Evolutionary conservation across 2,329 filamentous ascomycete species (phyloP).

Genomic region (Sordariomycetes sp.): DNA sequence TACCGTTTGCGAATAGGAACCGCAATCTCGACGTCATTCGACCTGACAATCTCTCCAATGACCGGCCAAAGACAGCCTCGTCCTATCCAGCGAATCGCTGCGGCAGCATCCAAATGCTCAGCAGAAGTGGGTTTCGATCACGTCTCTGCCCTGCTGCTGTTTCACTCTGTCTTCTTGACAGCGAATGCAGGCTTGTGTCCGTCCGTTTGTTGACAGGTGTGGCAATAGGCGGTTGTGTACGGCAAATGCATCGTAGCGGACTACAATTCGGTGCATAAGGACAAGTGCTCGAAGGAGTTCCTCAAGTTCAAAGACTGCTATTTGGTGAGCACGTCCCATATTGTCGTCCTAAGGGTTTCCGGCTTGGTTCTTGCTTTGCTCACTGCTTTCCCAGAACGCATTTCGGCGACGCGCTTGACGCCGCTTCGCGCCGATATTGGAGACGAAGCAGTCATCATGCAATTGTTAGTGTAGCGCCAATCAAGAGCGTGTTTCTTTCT

Average conservation of each 20-base stretch:
- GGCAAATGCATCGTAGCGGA: constrained; percentile 85
- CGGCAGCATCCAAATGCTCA: constrained; percentile 41
- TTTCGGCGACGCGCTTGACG: neutral
- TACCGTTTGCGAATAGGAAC: neutral
- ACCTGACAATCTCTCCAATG: constrained; percentile 7
- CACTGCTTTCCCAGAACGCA: neutral
- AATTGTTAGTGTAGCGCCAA: neutral
- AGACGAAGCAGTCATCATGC: neutral
- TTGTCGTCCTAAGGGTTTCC: no score
- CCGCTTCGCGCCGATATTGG: neutral
- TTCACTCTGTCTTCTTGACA: neutral
- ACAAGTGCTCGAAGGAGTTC: constrained; percentile 82
- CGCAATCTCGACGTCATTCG: neutral
- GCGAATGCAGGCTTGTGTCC: neutral
- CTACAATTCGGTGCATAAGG: constrained; percentile 80
- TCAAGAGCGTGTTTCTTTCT: neutral
- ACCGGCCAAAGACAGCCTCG: constrained; percentile 13
- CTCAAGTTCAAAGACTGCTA: constrained; percentile 78
- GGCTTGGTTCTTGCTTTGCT: neutral
- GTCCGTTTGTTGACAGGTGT: neutral
- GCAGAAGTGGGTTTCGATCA: constrained; percentile 27
- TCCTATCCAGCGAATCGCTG: constrained; percentile 41
- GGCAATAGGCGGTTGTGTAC: constrained; percentile 60
- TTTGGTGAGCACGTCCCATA: constrained; percentile 41
- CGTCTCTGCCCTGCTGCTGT: neutral